Conservation (phyloP, 768 basidiomycete species). For the Boletus sp. region DNA sequence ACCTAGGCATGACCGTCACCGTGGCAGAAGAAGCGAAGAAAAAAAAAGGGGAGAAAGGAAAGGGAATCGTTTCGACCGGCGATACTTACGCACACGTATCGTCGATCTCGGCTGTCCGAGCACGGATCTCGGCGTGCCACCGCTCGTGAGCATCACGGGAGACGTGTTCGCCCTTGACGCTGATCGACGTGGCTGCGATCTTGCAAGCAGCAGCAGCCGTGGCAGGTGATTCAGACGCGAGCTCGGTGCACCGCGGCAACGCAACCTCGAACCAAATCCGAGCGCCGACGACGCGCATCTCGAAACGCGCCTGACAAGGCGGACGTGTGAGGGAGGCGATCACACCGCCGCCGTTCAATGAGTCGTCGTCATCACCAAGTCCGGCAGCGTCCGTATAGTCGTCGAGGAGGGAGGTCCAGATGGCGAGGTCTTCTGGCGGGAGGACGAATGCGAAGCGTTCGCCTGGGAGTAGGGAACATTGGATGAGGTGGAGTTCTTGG, state of each 20-base stretch:
- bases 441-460: constrained; percentile 48
- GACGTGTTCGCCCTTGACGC: constrained; percentile 48
- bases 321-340: constrained; percentile 5
- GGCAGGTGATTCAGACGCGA: neutral
- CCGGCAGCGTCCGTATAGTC: neutral
- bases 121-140: constrained; percentile 44
- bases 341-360: neutral
- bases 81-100: constrained; percentile 28
- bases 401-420: constrained; percentile 32
- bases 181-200: constrained; percentile 18
- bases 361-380: neutral
- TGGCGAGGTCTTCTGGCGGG: constrained; percentile 34
- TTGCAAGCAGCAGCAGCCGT: neutral
- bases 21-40: neutral
- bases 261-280: constrained; percentile 39
- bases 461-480: constrained; percentile 59
- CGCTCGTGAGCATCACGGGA: constrained; percentile 47
- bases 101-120: constrained; percentile 36
- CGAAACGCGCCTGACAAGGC: constrained; percentile 34
- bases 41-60: neutral
- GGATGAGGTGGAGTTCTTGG: constrained; percentile 60
- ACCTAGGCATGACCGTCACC: constrained; percentile 38
- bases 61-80: neutral
- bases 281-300: constrained; percentile 31
- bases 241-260: constrained; percentile 14